Conservation (phyloP, 169 alveolate genomes). For the Babesia ovis region DNA sequence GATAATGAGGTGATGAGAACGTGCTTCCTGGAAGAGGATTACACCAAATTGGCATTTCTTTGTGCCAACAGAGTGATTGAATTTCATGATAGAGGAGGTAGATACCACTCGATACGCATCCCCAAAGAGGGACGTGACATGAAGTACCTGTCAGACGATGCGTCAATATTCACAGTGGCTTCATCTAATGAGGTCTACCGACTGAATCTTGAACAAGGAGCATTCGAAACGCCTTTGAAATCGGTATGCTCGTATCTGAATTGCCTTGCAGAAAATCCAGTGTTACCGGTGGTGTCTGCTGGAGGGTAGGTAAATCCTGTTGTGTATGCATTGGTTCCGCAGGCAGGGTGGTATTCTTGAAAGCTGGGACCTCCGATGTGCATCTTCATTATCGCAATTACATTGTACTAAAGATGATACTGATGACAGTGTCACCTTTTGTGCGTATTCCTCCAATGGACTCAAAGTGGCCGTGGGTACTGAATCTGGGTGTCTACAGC, state of each 20-base stretch:
- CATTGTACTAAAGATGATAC: conserved; percentile 16
- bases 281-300: conserved; percentile 55
- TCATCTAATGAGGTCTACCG: conserved; percentile 69
- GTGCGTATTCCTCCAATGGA: conserved; percentile 72
- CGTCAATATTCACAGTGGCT: conserved; percentile 64
- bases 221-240: conserved; percentile 55
- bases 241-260: conserved; percentile 43
- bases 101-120: conserved; percentile 66
- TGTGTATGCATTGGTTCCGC: background rate
- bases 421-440: conserved; percentile 35
- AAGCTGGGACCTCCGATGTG: conserved; percentile 63
- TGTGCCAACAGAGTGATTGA: conserved; percentile 70
- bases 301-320: conserved; percentile 48
- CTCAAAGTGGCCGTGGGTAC: conserved; percentile 74
- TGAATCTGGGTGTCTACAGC: conserved; percentile 54
- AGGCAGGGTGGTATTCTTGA: conserved; percentile 54
- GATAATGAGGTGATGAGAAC: conserved; percentile 73
- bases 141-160: conserved; percentile 68
- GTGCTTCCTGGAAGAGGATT: conserved; percentile 70
- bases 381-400: conserved; percentile 39
- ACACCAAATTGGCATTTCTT: conserved; percentile 73
- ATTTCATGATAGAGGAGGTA: conserved; percentile 78
- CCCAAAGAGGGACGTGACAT: conserved; percentile 78
- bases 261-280: conserved; percentile 63
- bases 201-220: conserved; percentile 55